Evolutionary conservation across 2,329 filamentous ascomycete genomes (phyloP).

Genomic region (Aspergillus sp.): DNA sequence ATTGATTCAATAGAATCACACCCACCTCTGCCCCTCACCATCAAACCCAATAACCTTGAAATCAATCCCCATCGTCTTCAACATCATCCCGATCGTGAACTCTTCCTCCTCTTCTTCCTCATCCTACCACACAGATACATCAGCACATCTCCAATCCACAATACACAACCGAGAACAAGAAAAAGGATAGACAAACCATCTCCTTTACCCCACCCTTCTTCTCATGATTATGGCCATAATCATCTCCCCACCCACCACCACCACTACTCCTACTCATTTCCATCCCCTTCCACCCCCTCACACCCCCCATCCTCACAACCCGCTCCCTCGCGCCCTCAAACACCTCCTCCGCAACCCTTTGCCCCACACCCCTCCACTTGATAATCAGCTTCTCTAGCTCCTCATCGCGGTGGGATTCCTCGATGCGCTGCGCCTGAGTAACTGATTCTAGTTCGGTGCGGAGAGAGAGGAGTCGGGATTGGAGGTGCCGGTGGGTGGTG

Average conservation of each 20-base stretch:
- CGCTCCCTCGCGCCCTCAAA: conserved; percentile 62
- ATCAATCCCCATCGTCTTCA: conserved; percentile 65
- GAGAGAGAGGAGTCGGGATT: conserved; percentile 33
- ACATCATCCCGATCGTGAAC: conserved; percentile 71
- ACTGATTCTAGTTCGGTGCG: conserved; percentile 51
- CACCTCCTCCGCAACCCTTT: conserved; percentile 67
- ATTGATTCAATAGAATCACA: background rate
- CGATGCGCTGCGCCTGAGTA: conserved; percentile 56
- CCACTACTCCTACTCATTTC: conserved; percentile 39
- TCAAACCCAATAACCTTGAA: conserved; percentile 65
- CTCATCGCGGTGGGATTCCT: conserved; percentile 48
- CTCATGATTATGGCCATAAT: conserved; percentile 4
- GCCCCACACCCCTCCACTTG: conserved; percentile 64
- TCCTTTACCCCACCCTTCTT: conserved; percentile 26
- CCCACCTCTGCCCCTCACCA: conserved; percentile 58
- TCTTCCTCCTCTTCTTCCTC: conserved; percentile 43
- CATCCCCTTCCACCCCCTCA: conserved; percentile 57
- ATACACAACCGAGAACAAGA: background rate
- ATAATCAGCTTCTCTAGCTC: conserved; percentile 59
- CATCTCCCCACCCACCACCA: conserved; percentile 38
- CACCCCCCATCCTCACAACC: conserved; percentile 64
- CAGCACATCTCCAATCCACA: background rate
- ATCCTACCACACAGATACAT: background rate
- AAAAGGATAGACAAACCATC: conserved; percentile 41
- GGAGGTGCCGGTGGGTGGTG: conserved; percentile 38